Percentiles rank a stretch among this genome's conserved stretches.
phyloP scores from a whole-genome alignment of 2,329 filamentous ascomycete genomes.

The Phoma sp. region DNA sequence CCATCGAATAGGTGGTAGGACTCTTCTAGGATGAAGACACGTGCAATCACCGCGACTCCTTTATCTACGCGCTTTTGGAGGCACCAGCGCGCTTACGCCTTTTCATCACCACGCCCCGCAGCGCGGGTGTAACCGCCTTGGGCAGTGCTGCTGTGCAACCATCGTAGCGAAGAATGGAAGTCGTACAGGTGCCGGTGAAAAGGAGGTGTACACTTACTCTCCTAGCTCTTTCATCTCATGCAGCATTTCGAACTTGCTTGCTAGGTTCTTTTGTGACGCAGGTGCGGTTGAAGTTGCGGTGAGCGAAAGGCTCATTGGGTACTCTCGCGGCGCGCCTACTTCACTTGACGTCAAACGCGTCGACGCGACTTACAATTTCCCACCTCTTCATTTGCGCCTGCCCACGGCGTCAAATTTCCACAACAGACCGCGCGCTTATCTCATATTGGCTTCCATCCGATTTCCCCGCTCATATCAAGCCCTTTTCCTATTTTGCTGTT shows the following conservation, averaged over 20 bases:
- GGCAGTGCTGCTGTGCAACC: background rate
- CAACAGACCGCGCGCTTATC: slow-evolving; percentile 12
- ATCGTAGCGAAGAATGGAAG: background rate
- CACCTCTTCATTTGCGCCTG: slow-evolving; percentile 14
- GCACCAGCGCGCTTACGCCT: background rate
- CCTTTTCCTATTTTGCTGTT: background rate
- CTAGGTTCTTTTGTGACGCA: background rate
- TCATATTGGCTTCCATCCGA: background rate
- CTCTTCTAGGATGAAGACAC: background rate
- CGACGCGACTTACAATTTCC: slow-evolving; percentile 10
- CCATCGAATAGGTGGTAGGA: background rate
- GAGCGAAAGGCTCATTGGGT: slow-evolving; percentile 3
- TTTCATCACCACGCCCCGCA: background rate
- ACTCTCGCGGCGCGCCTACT: slow-evolving; percentile 26
- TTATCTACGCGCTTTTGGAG: background rate
- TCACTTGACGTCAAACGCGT: slow-evolving; percentile 23
- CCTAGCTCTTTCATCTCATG: background rate
- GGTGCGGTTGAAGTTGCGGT: slow-evolving; percentile 15
- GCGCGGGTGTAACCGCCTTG: slow-evolving; percentile 2
- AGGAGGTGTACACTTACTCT: background rate
- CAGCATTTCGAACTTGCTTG: background rate
- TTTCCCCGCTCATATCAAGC: slow-evolving; percentile 3
- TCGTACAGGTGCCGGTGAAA: background rate
- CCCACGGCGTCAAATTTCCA: slow-evolving; percentile 12
- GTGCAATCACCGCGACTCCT: background rate